Percentiles rank a stretch among this genome's conserved stretches.
Evolutionary conservation across 345 rosid genomes (phyloP).

Genomic region (Anastatica hierochuntica): DNA sequence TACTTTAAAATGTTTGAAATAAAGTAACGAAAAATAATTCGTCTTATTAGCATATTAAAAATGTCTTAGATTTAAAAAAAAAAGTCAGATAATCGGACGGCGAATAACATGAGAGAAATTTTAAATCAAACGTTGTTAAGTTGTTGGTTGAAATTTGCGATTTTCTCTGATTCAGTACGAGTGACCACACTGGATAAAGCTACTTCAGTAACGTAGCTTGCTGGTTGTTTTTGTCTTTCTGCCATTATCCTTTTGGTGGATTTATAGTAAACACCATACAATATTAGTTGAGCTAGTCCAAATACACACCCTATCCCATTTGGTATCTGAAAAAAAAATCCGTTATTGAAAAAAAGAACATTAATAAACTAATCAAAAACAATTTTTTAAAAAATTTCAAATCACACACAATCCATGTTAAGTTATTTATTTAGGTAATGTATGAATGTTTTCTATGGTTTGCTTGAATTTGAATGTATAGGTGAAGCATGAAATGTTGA

Average conservation of each 20-base stretch:
- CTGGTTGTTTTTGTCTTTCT: constrained; percentile 3
- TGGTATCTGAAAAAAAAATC: constrained; percentile 36
- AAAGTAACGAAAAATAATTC: neutral
- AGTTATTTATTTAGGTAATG: too few species aligned
- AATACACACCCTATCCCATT: constrained; percentile 32
- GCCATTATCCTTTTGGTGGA: too few species aligned
- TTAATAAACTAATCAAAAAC: neutral
- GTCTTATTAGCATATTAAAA: neutral
- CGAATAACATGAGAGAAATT: neutral
- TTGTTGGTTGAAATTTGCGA: neutral
- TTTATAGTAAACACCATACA: too few species aligned
- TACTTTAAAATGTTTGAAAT: too few species aligned
- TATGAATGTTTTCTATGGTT: neutral
- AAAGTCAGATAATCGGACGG: neutral
- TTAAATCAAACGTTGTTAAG: neutral
- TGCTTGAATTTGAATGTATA: neutral
- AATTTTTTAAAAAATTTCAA: neutral
- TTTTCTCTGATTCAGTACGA: neutral
- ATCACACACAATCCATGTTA: neutral
- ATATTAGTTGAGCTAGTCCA: too few species aligned
- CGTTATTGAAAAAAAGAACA: too few species aligned
- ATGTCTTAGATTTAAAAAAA: neutral
- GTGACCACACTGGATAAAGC: constrained; percentile 31
- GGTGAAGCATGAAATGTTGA: neutral
- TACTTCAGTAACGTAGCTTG: constrained; percentile 22